Base-by-base conservation (phyloP, 106 monocot genomes). In the Allium sativum region DNA sequence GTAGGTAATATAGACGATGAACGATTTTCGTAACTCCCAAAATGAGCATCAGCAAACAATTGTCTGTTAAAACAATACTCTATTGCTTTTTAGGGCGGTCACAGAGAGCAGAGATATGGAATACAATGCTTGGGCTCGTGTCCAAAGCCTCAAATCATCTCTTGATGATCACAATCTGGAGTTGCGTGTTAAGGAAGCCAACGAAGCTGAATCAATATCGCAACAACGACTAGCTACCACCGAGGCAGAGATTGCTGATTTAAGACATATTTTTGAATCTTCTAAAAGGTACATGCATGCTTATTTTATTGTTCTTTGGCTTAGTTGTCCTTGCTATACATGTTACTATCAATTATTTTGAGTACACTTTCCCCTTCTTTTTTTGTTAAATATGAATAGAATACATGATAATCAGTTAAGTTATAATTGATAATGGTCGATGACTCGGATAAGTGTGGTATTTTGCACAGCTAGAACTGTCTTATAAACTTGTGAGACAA, bases 171-270 rank as follows among this genome's bases (percentile, higher is more conserved):
- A 75, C 54, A 75, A 71, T 43, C 52, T 88, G 68, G 88, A 83
- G 71, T 50, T 65, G 55, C 82, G 80, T 59, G 88, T 88, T 53
- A 88, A 83, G 59, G 79, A 70, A 64, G 83, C 88, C 50, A 88
- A 67, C 80, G 80, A 88, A 75, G 83, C 77, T 55, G 83, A 99
- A 77, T 85, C 98, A 56, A 65, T 64, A 55, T 77, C 92, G 11
- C 98, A 91, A 72, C 88, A 85, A 70, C 76, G 67, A 51, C 64
- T 99, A 74, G 88, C 88, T 11, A 58, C 82, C 73, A 79, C 88
- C 45, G 98, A 99, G 70, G 88, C 98, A 65, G 81, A 92, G 53
- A 88, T 99, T 76, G 82, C 85, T 55, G 92, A 99, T 47, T 71
- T 92, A 52, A 76, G 92, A 42, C 82, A 88, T 61, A 92, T 79